These are phyloP conservation scores for Colletotrichum sp. DNA, from an alignment of 2,329 filamentous ascomycete genomes.

Conservation along the genomic window DNA sequence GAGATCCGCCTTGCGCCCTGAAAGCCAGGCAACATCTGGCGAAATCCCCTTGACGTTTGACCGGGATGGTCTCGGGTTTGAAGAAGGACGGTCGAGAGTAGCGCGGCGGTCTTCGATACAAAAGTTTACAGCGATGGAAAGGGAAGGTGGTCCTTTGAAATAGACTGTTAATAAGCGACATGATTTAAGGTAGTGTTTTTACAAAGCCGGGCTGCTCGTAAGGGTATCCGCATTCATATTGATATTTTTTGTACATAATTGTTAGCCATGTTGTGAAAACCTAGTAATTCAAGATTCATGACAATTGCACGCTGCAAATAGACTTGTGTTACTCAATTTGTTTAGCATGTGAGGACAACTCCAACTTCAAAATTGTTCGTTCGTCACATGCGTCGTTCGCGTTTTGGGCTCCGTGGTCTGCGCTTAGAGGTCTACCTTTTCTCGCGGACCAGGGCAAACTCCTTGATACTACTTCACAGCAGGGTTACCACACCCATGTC, in stretches of 20 bases:
- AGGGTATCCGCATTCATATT: background rate
- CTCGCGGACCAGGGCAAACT: background rate
- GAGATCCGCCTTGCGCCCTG: background rate
- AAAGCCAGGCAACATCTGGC: conserved; percentile 7
- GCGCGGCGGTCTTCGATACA: conserved; percentile 3
- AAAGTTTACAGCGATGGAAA: background rate
- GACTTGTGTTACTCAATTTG: rapidly evolving
- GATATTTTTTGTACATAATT: background rate
- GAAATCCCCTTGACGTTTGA: conserved; percentile 12
- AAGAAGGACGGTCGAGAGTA: background rate
- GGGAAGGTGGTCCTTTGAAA: background rate
- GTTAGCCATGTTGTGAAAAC: background rate
- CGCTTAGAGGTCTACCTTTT: background rate
- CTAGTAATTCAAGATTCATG: background rate
- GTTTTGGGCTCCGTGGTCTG: background rate
- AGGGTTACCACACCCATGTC: rapidly evolving
- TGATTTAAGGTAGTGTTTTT: background rate
- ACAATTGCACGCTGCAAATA: background rate
- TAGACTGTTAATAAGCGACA: background rate
- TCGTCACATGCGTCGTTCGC: rapidly evolving
- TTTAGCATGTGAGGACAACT: background rate
- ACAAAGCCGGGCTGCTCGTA: background rate
- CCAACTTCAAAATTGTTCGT: background rate
- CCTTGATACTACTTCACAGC: background rate
- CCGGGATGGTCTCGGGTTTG: background rate